Percentiles rank a stretch among this genome's conserved stretches.
Conservation (phyloP, 129 eudicot genomes). For the Heracleum sosnowskyi region DNA sequence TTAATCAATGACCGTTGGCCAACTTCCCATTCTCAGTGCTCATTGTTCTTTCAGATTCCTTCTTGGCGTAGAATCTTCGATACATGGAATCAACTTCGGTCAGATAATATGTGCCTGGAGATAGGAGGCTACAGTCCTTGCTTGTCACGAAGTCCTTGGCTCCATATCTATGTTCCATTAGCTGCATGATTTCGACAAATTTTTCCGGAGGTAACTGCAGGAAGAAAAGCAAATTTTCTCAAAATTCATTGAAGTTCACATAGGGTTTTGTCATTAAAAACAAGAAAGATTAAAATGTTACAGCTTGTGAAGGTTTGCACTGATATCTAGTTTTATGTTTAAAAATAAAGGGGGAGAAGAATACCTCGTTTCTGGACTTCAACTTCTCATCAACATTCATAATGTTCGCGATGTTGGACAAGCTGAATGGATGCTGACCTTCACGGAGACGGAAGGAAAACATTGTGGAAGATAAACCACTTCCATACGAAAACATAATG, state of each 20-base stretch:
- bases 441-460: slow-evolving; percentile 65
- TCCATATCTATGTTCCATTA: slow-evolving; percentile 96
- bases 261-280: no score
- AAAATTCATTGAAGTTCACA: not conserved
- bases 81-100: slow-evolving; percentile 69
- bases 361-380: slow-evolving; percentile 91
- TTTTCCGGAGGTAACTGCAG: slow-evolving; percentile 78
- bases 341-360: not conserved
- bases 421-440: slow-evolving; percentile 81
- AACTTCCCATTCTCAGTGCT: slow-evolving; percentile 23
- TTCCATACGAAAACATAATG: slow-evolving; percentile 88
- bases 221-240: not conserved
- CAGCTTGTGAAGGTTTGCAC: not conserved
- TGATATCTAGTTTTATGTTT: not conserved
- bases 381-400: slow-evolving; percentile 77
- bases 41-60: slow-evolving; percentile 15
- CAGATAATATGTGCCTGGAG: slow-evolving; percentile 50
- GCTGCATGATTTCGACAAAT: slow-evolving; percentile 70
- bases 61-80: slow-evolving; percentile 86
- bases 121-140: slow-evolving; percentile 50
- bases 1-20: slow-evolving; percentile 71
- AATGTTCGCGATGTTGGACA: slow-evolving; percentile 64
- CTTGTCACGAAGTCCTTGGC: slow-evolving; percentile 53
- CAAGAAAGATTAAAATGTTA: not conserved
- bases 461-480: slow-evolving; percentile 89